Base-by-base conservation (phyloP, 163 green algal species). In the Volvox carteri region DNA sequence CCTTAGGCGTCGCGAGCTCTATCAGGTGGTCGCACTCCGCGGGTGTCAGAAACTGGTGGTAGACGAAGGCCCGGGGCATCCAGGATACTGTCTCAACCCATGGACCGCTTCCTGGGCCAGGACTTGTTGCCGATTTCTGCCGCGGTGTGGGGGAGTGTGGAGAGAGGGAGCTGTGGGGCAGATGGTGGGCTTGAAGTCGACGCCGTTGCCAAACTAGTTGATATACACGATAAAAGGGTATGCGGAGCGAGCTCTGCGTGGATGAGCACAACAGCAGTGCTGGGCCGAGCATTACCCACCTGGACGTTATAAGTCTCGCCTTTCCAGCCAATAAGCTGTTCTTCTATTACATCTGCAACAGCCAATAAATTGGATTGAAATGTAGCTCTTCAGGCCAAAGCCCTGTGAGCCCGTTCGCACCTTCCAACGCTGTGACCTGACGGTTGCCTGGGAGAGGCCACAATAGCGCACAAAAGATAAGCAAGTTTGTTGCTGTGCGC, bases 11-110 rank as follows among this genome's bases (percentile, higher is more conserved):
- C 1, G 86, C 87, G 2, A 93, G 18, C 19, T 30, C 41, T 12
- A 93, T 75, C 12, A 94, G 84, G 72, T 94, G 88, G 50, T 95
- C 88, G 18, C 85, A 88, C 78, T 95, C 91, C 23, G 77, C 87
- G 14, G 77, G n/a, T 19, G 50, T 80, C 8, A 95, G 80, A 67
- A 95, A 94, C 25, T 89, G 81, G 67, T 95, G 91, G 60, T 90
- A 95, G 14, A 95, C 37, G 79, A 93, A 94, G 4, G 91, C 85
- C 1, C 93, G 85, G 0, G 92, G 92, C 18, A 48, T 33, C 87
- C 90, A 94, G 16, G 58, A 86, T 35, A 93, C 78, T 7, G 90
- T 92, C 58, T 94, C 90, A 72, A 94, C 79, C 92, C 90, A 88
- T n/a, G 77, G 77, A 14, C 75, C 75, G n/a, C 30, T 48, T 65